phyloP scores from a whole-genome alignment of 2,329 filamentous ascomycete genomes.

The Colletotrichum aenigma region DNA sequence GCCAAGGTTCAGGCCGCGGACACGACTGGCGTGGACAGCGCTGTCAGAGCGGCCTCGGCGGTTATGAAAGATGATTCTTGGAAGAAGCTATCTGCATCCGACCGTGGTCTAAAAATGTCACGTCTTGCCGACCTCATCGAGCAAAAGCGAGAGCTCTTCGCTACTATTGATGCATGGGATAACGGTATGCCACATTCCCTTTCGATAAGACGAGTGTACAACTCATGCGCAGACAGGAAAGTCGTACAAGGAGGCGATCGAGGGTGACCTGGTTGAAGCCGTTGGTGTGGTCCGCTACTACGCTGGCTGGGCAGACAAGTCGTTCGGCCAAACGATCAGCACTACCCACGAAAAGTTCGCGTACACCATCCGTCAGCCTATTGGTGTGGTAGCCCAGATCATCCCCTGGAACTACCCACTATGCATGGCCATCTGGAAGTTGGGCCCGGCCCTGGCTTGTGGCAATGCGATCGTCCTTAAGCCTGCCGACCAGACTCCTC shows the following conservation, averaged over 20 bases:
- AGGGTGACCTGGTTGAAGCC: slow-evolving; percentile 63
- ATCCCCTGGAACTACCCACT: not conserved
- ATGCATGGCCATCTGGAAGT: not conserved
- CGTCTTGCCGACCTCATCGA: slow-evolving; percentile 76
- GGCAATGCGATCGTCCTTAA: not conserved
- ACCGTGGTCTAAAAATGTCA: slow-evolving; percentile 65
- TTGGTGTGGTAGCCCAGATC: slow-evolving; percentile 64
- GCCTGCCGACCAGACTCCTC: not conserved
- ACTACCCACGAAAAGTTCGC: slow-evolving; percentile 73
- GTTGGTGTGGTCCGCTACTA: slow-evolving; percentile 69
- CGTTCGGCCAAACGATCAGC: slow-evolving; percentile 76
- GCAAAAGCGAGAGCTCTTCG: slow-evolving; percentile 56
- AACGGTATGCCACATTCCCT: not conserved
- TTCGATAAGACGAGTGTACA: not conserved
- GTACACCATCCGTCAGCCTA: slow-evolving; percentile 75
- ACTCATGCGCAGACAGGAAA: slow-evolving; percentile 40
- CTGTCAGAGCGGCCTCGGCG: not conserved
- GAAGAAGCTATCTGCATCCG: slow-evolving; percentile 68
- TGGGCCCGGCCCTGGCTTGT: slow-evolving; percentile 39
- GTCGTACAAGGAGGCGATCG: slow-evolving; percentile 67
- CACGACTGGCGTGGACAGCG: not conserved
- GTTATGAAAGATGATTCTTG: slow-evolving; percentile 59
- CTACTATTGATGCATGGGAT: slow-evolving; percentile 77
- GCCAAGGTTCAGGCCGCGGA: not conserved
- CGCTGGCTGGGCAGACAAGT: slow-evolving; percentile 79